Percentiles rank a stretch among this genome's conserved stretches.
Conservation (phyloP, 2,329 filamentous ascomycete genomes). For the Stachybotrys echinatus region DNA sequence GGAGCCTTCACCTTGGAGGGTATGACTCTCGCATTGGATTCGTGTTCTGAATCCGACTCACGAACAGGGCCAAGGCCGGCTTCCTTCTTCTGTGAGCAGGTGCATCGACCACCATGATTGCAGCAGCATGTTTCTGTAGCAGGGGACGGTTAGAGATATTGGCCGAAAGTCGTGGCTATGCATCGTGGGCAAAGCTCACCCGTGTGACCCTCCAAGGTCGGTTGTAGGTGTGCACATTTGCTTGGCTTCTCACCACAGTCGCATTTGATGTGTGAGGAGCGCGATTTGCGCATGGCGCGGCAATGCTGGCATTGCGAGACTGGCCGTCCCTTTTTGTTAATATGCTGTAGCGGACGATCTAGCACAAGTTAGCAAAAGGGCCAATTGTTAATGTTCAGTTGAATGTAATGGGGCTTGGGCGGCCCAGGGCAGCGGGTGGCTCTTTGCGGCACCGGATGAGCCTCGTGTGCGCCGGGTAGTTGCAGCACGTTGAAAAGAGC, state of each 20-base stretch:
- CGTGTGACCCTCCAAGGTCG: conserved; percentile 52
- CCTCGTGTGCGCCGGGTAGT: neutral
- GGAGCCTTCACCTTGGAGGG: conserved; percentile 33
- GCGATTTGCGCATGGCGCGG: conserved; percentile 91
- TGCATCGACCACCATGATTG: conserved; percentile 63
- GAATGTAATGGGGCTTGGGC: too few relatives aligned
- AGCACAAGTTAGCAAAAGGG: conserved; percentile 16
- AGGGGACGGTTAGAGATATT: conserved; percentile 10
- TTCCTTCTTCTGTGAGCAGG: conserved; percentile 61
- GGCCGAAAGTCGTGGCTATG: conserved; percentile 5
- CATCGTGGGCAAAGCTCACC: conserved; percentile 36
- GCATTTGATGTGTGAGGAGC: conserved; percentile 90
- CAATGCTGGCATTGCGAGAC: conserved; percentile 98
- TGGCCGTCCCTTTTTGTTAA: conserved; percentile 95
- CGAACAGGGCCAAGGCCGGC: conserved; percentile 55
- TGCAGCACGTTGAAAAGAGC: neutral
- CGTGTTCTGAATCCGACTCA: conserved; percentile 55
- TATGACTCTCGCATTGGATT: conserved; percentile 22
- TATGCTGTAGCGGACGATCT: conserved; percentile 90
- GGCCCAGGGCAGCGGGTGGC: too few relatives aligned
- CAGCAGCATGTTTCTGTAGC: conserved; percentile 60
- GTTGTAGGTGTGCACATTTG: conserved; percentile 58
- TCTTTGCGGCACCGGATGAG: too few relatives aligned
- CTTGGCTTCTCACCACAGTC: conserved; percentile 92
- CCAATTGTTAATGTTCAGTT: neutral